A percentile compares a stretch with the other conserved stretches of the same genome.
phyloP scores from a whole-genome alignment of 306 rosid genomes.

The Lathyrus sativus region DNA sequence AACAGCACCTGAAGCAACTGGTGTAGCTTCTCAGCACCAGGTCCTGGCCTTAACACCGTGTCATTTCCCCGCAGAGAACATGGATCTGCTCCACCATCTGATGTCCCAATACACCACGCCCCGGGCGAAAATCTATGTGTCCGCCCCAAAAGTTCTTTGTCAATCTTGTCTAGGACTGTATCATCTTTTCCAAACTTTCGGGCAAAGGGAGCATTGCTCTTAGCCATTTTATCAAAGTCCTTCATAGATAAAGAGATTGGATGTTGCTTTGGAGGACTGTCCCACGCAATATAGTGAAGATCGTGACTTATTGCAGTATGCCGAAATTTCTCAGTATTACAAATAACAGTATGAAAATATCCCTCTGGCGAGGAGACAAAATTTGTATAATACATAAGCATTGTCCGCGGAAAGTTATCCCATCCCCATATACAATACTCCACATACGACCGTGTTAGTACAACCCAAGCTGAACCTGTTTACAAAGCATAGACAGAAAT shows the following conservation, averaged over 20 bases:
- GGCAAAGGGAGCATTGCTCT: slow-evolving; percentile 87
- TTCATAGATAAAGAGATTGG: slow-evolving; percentile 70
- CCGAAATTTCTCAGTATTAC: slow-evolving; percentile 68
- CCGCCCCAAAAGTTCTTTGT: slow-evolving; percentile 78
- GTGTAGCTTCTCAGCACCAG: slow-evolving; percentile 71
- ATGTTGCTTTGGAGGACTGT: slow-evolving; percentile 97
- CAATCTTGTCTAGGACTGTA: slow-evolving; percentile 83
- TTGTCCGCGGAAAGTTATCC: slow-evolving; percentile 92
- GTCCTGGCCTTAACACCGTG: slow-evolving; percentile 71
- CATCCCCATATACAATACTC: slow-evolving; percentile 98
- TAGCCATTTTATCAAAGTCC: slow-evolving; percentile 80
- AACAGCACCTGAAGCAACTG: slow-evolving; percentile 59
- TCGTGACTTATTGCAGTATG: slow-evolving; percentile 79
- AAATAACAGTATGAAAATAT: slow-evolving; percentile 85
- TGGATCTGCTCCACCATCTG: slow-evolving; percentile 69
- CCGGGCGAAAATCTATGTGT: slow-evolving; percentile 71
- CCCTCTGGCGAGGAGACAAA: slow-evolving; percentile 93
- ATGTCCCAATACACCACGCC: slow-evolving; percentile 80
- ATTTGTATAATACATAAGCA: slow-evolving; percentile 87
- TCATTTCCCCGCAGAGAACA: slow-evolving; percentile 74
- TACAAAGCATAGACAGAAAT: slow-evolving; percentile 32
- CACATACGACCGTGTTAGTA: slow-evolving; percentile 73
- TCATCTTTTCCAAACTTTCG: slow-evolving; percentile 82
- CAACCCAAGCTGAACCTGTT: slow-evolving; percentile 96
- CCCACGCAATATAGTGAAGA: slow-evolving; percentile 99